phyloP scores from a whole-genome alignment of 2,329 filamentous ascomycete species.

The Blastomyces gilchristii region DNA sequence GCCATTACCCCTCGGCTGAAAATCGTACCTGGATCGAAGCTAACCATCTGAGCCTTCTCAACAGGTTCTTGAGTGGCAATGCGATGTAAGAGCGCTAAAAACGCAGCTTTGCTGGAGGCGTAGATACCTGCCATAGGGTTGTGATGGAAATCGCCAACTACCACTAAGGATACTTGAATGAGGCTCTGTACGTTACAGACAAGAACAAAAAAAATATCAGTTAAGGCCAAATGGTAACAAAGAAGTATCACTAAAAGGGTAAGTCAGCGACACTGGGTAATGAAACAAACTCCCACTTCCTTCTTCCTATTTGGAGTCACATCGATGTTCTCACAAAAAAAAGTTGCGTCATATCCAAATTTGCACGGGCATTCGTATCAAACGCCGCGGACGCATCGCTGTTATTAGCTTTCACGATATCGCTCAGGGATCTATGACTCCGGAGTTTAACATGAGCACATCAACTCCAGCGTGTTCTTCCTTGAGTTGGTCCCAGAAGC shows the following conservation, averaged over 20 bases:
- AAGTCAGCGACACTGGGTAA: background rate
- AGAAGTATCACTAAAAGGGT: background rate
- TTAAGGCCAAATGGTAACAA: background rate
- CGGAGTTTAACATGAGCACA: slow-evolving; percentile 1
- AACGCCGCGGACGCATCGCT: background rate
- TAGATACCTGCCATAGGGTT: background rate
- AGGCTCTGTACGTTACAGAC: background rate
- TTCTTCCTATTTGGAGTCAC: background rate
- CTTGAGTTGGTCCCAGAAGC: background rate
- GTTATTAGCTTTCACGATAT: background rate
- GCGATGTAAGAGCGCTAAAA: background rate
- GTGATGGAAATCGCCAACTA: background rate
- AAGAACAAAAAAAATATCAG: background rate
- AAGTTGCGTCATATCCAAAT: background rate
- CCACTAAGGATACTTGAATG: background rate
- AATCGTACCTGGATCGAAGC: background rate
- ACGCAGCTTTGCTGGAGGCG: background rate
- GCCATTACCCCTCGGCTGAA: background rate
- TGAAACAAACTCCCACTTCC: background rate
- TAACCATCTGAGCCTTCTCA: slow-evolving; percentile 1
- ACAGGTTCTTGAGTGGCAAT: background rate
- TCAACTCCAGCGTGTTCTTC: background rate
- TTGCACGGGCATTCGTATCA: background rate
- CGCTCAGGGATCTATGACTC: background rate
- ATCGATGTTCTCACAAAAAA: background rate